phyloP scores from a whole-genome alignment of 345 rosid genomes.

The Turritis glabra region DNA sequence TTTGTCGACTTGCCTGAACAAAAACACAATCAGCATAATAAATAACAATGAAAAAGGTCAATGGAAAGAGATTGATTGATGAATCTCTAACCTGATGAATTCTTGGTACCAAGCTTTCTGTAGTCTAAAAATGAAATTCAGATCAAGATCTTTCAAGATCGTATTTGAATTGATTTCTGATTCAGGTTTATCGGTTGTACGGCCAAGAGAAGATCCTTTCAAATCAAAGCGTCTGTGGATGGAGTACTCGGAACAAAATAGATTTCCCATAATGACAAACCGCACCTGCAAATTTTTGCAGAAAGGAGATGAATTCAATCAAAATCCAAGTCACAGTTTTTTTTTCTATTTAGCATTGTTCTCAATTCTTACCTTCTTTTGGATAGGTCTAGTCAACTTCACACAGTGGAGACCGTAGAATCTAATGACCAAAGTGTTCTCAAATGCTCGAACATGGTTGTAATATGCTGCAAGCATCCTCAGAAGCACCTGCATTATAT shows the following conservation, averaged over 20 bases:
- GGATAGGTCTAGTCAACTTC: constrained; percentile 70
- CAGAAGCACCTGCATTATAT: constrained; percentile 62
- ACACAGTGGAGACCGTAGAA: constrained; percentile 93
- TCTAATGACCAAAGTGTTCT: constrained; percentile 75
- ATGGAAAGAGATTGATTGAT: neutral
- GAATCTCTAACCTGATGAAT: constrained; percentile 63
- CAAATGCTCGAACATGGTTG: constrained; percentile 80
- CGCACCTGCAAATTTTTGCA: constrained; percentile 55
- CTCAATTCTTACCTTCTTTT: constrained; percentile 67
- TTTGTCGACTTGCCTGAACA: constrained; percentile 73
- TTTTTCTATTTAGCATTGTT: neutral
- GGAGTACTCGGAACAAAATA: constrained; percentile 71
- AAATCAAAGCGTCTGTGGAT: constrained; percentile 87
- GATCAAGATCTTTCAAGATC: constrained; percentile 85
- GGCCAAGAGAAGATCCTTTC: constrained; percentile 95
- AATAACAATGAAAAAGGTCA: neutral
- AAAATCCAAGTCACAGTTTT: neutral
- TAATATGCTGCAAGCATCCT: constrained; percentile 96
- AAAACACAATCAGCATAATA: neutral
- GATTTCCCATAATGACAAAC: constrained; percentile 92
- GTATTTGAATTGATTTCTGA: constrained; percentile 78
- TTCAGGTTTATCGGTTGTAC: constrained; percentile 79
- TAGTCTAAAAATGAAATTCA: constrained; percentile 77
- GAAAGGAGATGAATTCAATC: neutral
- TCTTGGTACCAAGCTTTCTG: constrained; percentile 91